Percentiles rank a stretch among this genome's conserved stretches.
phyloP scores from a whole-genome alignment of 495 filamentous ascomycete genomes.

The Penicillium simplicissimum region DNA sequence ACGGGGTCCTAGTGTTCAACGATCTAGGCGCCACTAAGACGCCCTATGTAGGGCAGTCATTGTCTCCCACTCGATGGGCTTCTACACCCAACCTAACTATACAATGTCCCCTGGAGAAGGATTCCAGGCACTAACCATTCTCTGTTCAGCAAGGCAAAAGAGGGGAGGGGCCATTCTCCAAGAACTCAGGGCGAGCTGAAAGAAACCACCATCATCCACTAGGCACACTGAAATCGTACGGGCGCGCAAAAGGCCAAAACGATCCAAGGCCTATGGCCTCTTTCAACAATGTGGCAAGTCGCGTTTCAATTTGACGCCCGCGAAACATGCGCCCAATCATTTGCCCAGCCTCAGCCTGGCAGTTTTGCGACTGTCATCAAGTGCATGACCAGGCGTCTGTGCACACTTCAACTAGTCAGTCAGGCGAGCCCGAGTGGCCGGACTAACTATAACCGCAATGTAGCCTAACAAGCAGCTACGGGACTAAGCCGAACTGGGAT shows the following conservation, averaged over 20 bases:
- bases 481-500: background rate
- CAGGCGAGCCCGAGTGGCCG: background rate
- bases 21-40: background rate
- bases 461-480: background rate
- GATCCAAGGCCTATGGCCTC: slow-evolving; percentile 7
- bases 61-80: background rate
- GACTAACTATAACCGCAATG: too few species aligned
- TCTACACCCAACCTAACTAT: background rate
- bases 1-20: background rate
- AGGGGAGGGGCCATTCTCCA: background rate
- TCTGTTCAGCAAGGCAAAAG: background rate
- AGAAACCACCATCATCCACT: background rate
- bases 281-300: slow-evolving; percentile 22
- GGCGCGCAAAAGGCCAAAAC: background rate
- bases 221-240: background rate
- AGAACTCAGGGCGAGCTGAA: background rate
- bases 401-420: background rate
- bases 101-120: background rate
- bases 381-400: background rate
- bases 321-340: slow-evolving; percentile 12
- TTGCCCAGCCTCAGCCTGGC: slow-evolving; percentile 9
- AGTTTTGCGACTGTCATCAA: slow-evolving; percentile 9
- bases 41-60: slow-evolving; percentile 3
- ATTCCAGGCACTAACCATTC: background rate
- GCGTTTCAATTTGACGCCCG: slow-evolving; percentile 29